Evolutionary conservation across 208 protist species (phyloP), one percentile per base, ranked within the genome.

Genomic region (Leishmania lainsoni): DNA sequence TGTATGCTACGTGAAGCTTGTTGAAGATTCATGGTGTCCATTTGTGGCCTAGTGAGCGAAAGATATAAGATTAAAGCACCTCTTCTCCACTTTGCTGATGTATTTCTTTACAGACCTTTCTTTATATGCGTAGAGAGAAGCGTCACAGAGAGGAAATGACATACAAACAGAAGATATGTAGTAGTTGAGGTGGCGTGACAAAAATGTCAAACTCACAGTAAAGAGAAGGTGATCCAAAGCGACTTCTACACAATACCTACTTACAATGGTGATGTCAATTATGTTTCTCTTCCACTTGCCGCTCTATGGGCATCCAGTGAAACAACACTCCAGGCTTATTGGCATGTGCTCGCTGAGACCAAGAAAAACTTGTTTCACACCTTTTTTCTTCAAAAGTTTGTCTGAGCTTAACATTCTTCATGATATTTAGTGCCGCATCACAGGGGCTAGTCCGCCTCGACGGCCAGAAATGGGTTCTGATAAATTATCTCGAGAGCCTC

Each of bases 401-500:
- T 12, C 3, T 59, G 5, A 20, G 29, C 4, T 59, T 12, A 75
- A 8, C 20, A 6, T 26, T 59, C 3, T 14, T 59, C 51, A 20
- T n/a, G 32, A n/a, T 5, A 35, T 14, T 79, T 85, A 86, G 32
- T 82, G 35, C 68, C 68, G 26, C 8, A 75, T 75, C 10, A 17
- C 71, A 61, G 69, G 8, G 29, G 5, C 72, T 85, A 86, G 32
- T 84, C 79, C 26, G 73, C 78, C 54, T 89, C 75, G 20, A 39
- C 35, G 35, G 35, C 35, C 35, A 39, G 35, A 39, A 39, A 95
- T 20, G 94, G 94, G 80, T 95, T 84, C 72, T 95, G 92, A 78
- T 91, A 95, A 32, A 95, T 75, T 20, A 86, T 88, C 66, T 97
- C 94, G 78, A 95, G 89, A 2, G 85, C 89, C 29, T 91, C 90